phyloP scores from a whole-genome alignment of 2,329 filamentous ascomycete species.

The Phyllosticta paracitricarpa region DNA sequence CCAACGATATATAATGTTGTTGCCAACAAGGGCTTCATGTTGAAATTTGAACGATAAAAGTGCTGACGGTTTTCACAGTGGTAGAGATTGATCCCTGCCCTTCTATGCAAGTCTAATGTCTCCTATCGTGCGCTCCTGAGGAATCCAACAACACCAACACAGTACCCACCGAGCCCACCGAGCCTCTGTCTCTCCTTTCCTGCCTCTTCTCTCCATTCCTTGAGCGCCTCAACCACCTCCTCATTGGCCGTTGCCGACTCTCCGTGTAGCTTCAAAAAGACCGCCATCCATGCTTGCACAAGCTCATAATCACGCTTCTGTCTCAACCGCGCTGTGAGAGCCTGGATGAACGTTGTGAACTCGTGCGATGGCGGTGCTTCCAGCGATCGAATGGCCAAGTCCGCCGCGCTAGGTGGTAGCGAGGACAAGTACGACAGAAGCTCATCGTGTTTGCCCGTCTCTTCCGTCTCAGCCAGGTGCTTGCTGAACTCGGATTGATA shows the following conservation, averaged over 20 bases:
- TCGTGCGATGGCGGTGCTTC: slow-evolving; percentile 52
- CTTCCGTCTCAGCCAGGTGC: slow-evolving; percentile 37
- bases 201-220: slow-evolving; percentile 63
- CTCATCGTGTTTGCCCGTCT: slow-evolving; percentile 50
- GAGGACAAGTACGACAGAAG: slow-evolving; percentile 73
- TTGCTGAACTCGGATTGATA: slow-evolving; percentile 35
- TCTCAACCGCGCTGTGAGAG: slow-evolving; percentile 60
- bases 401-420: slow-evolving; percentile 73
- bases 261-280: slow-evolving; percentile 73
- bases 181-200: slow-evolving; percentile 61
- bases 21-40: not conserved
- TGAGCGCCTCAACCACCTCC: slow-evolving; percentile 49
- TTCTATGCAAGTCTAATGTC: not conserved
- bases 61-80: not conserved
- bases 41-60: not conserved
- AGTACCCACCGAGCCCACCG: slow-evolving; percentile 73
- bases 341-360: slow-evolving; percentile 68
- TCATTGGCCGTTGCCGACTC: slow-evolving; percentile 39
- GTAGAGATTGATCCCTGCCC: not conserved
- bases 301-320: slow-evolving; percentile 80
- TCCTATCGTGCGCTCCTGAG: slow-evolving; percentile 46
- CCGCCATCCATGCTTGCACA: slow-evolving; percentile 93
- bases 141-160: slow-evolving; percentile 75
- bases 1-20: too few species aligned
- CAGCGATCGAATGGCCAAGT: slow-evolving; percentile 82